These are phyloP conservation scores for Lineolata rhizophorae DNA, from an alignment of 495 filamentous ascomycete species.

Conservation along the genomic window DNA sequence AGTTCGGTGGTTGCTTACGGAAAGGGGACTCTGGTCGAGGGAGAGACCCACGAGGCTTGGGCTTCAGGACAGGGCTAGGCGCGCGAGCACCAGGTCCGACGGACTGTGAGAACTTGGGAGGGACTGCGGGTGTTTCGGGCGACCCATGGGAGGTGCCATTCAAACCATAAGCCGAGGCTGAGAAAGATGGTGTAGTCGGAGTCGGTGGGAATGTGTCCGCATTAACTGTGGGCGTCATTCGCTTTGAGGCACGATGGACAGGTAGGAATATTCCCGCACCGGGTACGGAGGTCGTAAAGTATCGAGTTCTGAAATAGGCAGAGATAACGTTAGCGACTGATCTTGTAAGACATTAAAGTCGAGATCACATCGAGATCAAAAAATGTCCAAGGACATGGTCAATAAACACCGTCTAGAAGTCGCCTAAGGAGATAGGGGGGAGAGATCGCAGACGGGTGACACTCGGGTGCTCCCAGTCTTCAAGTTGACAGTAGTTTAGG, in stretches of 20 bases:
- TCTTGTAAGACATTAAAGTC: too few species aligned
- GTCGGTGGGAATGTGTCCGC: conserved; percentile 38
- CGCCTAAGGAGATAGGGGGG: too few species aligned
- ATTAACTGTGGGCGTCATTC: conserved; percentile 29
- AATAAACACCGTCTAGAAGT: too few species aligned
- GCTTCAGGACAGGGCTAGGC: conserved; percentile 43
- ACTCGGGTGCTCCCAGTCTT: too few species aligned
- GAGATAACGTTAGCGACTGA: too few species aligned
- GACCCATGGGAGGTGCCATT: conserved; percentile 11
- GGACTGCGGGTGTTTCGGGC: conserved; percentile 35
- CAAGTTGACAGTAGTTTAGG: too few species aligned
- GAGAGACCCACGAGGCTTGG: conserved; percentile 52
- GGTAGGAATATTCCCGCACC: conserved; percentile 91
- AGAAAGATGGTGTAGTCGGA: conserved; percentile 41
- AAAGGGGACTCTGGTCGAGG: conserved; percentile 71
- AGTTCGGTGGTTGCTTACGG: conserved; percentile 29
- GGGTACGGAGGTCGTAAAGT: conserved; percentile 59
- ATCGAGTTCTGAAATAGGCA: conserved; percentile 32
- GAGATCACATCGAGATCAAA: too few species aligned
- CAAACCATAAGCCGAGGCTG: conserved; percentile 25
- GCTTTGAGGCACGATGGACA: conserved; percentile 59
- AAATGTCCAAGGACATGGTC: too few species aligned
- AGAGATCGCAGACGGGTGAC: too few species aligned
- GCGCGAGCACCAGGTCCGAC: conserved; percentile 53
- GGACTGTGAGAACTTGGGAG: conserved; percentile 58